phyloP scores from a whole-genome alignment of 305 asterid species.

The Fraxinus sp. region DNA sequence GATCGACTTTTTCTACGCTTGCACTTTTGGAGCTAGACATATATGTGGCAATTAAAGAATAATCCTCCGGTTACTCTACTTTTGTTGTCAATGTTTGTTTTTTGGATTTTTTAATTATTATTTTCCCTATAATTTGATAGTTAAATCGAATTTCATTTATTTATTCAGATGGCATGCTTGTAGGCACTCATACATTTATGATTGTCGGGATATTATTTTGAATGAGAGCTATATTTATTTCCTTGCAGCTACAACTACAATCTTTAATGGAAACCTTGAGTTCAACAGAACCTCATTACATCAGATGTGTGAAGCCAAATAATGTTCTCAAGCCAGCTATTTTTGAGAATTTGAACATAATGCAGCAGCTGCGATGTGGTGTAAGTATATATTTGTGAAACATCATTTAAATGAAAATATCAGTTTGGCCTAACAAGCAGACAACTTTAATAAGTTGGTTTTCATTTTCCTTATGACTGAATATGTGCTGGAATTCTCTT shows the following conservation, averaged over 20 bases:
- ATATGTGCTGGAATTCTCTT: slow-evolving; percentile 16
- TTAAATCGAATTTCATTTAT: background rate
- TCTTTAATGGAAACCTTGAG: slow-evolving; percentile 95
- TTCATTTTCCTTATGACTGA: background rate
- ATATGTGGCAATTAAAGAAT: background rate
- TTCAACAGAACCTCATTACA: slow-evolving; percentile 97
- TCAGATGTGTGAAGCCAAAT: slow-evolving; percentile 99
- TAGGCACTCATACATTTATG: slow-evolving; percentile 5
- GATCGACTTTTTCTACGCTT: background rate
- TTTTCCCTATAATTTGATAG: background rate
- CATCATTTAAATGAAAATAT: slow-evolving; percentile 1
- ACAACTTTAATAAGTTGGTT: background rate
- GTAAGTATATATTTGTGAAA: slow-evolving; percentile 55
- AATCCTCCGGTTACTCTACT: background rate
- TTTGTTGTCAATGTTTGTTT: background rate
- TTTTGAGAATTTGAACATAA: slow-evolving; percentile 86
- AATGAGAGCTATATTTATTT: slow-evolving; percentile 19
- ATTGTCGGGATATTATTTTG: slow-evolving; percentile 8
- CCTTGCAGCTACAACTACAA: slow-evolving; percentile 90
- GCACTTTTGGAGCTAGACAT: background rate
- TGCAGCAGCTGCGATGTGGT: slow-evolving; percentile 98
- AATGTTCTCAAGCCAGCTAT: slow-evolving; percentile 88
- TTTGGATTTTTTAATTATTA: background rate
- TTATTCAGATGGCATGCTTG: background rate
- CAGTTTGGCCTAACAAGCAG: background rate